A percentile compares a stretch with the other conserved stretches of the same genome.
Evolutionary conservation across 1,139 yeast species (phyloP).

Genomic region (Taiozyma sp.): DNA sequence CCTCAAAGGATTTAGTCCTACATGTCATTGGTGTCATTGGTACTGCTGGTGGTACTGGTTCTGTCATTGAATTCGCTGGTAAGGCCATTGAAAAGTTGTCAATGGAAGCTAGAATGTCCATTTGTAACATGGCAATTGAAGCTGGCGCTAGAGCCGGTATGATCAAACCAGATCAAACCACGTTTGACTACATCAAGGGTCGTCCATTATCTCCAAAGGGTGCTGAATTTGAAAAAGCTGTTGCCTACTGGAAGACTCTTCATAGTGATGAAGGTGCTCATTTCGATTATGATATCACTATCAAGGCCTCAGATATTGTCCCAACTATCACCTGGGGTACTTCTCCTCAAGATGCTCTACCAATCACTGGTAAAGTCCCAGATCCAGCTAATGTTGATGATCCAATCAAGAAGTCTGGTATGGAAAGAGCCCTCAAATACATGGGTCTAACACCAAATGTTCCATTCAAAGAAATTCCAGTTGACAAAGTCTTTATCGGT

Average conservation of each 20-base stretch:
- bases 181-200: conserved; percentile 85
- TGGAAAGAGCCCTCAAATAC: conserved; percentile 86
- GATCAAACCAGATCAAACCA: conserved; percentile 91
- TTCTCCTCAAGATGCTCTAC: conserved; percentile 97
- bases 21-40: conserved; percentile 97
- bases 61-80: conserved; percentile 96
- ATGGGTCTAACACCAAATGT: conserved; percentile 88
- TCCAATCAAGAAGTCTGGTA: conserved; percentile 75
- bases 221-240: conserved; percentile 92
- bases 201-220: conserved; percentile 95
- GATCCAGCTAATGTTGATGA: conserved; percentile 74
- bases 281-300: conserved; percentile 79
- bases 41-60: conserved; percentile 99
- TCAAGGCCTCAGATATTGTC: conserved; percentile 78
- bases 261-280: conserved; percentile 85
- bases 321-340: conserved; percentile 99
- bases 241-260: conserved; percentile 84
- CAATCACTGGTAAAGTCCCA: conserved; percentile 86
- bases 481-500: conserved; percentile 96
- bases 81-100: conserved; percentile 83
- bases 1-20: conserved; percentile 90
- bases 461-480: conserved; percentile 63
- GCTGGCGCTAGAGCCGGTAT: conserved; percentile 99
- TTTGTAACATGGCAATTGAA: conserved; percentile 98
- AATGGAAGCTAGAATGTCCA: conserved; percentile 99